phyloP scores from a whole-genome alignment of 2,329 filamentous ascomycete genomes.

The Biscogniauxia sp. region DNA sequence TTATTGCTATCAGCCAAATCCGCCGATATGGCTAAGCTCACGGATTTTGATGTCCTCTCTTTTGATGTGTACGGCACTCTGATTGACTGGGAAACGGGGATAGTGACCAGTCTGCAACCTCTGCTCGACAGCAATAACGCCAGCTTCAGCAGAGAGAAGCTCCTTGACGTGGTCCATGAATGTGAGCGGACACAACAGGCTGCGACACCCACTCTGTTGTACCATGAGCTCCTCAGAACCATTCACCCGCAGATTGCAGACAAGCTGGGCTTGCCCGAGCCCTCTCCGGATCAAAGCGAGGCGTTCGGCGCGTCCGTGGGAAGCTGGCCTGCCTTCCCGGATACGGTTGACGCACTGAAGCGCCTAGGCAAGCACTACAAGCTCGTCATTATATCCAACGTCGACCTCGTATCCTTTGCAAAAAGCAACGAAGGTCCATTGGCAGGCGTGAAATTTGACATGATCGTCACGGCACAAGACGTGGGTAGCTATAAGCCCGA shows the following conservation, averaged over 20 bases:
- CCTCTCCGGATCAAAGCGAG: constrained; percentile 37
- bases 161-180: too few species aligned
- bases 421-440: constrained; percentile 44
- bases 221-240: constrained; percentile 55
- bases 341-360: constrained; percentile 54
- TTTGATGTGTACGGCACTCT: constrained; percentile 80
- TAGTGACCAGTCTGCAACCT: constrained; percentile 52
- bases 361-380: constrained; percentile 51
- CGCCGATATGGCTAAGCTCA: too few species aligned
- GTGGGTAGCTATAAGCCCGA: constrained; percentile 72
- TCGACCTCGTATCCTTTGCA: constrained; percentile 52
- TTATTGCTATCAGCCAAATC: too few species aligned
- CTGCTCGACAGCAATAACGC: constrained; percentile 39
- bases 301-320: constrained; percentile 51
- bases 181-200: constrained; percentile 39
- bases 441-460: constrained; percentile 52
- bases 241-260: constrained; percentile 46
- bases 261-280: constrained; percentile 37
- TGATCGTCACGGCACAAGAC: constrained; percentile 66
- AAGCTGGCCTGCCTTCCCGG: constrained; percentile 55
- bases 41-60: constrained; percentile 42
- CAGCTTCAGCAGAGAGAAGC: too few species aligned
- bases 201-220: constrained; percentile 37
- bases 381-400: constrained; percentile 60
- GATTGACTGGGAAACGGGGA: constrained; percentile 73